These are phyloP conservation scores for Cubamyces lactineus DNA, from an alignment of 768 basidiomycete species.

Conservation along the genomic window DNA sequence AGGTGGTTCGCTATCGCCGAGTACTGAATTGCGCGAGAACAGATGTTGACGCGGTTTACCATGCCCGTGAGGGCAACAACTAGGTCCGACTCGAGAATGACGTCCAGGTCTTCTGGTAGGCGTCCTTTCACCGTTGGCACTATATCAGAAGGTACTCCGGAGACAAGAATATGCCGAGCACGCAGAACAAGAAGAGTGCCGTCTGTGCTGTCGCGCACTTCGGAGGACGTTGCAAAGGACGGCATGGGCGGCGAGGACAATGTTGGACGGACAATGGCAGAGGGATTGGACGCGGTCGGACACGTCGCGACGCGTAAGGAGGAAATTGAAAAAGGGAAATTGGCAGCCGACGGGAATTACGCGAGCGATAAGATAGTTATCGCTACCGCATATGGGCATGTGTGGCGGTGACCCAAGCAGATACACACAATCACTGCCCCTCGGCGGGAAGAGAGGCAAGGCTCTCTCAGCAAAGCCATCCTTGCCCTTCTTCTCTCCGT, in stretches of 20 bases:
- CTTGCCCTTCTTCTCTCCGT: slow-evolving; percentile 14
- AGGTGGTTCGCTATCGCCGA: slow-evolving; percentile 59
- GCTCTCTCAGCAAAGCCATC: slow-evolving; percentile 18
- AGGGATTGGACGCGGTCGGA: background rate
- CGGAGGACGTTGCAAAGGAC: slow-evolving; percentile 30
- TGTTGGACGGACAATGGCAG: background rate
- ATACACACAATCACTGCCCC: slow-evolving; percentile 33
- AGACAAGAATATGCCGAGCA: slow-evolving; percentile 48
- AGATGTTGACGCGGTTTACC: slow-evolving; percentile 47
- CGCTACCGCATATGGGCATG: slow-evolving; percentile 9
- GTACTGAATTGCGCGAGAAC: slow-evolving; percentile 42
- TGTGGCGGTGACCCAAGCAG: slow-evolving; percentile 32
- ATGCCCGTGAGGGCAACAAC: slow-evolving; percentile 57
- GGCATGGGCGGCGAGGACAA: slow-evolving; percentile 24
- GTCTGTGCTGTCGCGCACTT: slow-evolving; percentile 48
- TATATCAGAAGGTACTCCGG: slow-evolving; percentile 36
- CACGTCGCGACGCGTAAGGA: slow-evolving; percentile 1
- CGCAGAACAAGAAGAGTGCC: slow-evolving; percentile 49
- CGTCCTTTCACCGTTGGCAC: slow-evolving; percentile 39
- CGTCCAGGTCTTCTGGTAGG: slow-evolving; percentile 46
- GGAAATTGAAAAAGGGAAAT: slow-evolving; percentile 1
- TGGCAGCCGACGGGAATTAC: background rate
- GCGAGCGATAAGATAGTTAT: slow-evolving; percentile 24
- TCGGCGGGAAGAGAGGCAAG: slow-evolving; percentile 5
- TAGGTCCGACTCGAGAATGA: slow-evolving; percentile 53